Evolutionary conservation across 345 rosid species (phyloP), one percentile per base, ranked within the genome.

Genomic region (Heritiera littoralis): DNA sequence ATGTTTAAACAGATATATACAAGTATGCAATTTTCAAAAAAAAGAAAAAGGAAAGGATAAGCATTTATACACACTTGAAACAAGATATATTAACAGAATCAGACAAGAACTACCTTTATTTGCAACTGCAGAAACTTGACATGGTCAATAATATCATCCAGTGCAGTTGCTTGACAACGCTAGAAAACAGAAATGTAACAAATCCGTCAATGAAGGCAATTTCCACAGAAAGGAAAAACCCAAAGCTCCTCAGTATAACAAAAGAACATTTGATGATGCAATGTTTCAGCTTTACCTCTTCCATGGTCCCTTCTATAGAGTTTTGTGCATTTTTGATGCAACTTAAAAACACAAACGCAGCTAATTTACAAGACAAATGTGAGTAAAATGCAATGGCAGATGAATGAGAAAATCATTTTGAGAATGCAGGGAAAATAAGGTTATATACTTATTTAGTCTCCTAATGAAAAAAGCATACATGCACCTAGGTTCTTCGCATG

Each of bases 91-190:
- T 56, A 5, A 52, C 28, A 7, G 5, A 63, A 38, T 14, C 23
- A 15, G 45, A 66, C 18, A 20, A 56, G 74, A 51, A 52, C 74
- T 82, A 89, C 95, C 92, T 84, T 88, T 81, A 91, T 71, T 82
- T 88, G 91, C 69, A 85, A 75, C 77, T 91, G 93, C 80, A 91
- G 83, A 84, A 84, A 84, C 87, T 89, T 89, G 79, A 89, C 85
- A 78, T 88, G 79, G 76, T 74, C 82, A 79, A 87, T 79, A 23
- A 81, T 52, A 58, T 84, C 86, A 83, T 85, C 86, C 83, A 88
- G 7, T 51, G 77, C 65, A 38, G 58, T 79, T 61, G 76, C 81
- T 78, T 87, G 86, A 68, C 67, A 78, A 45, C 85, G 82, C 85
- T 87, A 76, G 74, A 87, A 76, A 60, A 72, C 77, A 74, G 52